Evolutionary conservation across 23 red algal species (phyloP).

Genomic region (Gracilaria caudata): DNA sequence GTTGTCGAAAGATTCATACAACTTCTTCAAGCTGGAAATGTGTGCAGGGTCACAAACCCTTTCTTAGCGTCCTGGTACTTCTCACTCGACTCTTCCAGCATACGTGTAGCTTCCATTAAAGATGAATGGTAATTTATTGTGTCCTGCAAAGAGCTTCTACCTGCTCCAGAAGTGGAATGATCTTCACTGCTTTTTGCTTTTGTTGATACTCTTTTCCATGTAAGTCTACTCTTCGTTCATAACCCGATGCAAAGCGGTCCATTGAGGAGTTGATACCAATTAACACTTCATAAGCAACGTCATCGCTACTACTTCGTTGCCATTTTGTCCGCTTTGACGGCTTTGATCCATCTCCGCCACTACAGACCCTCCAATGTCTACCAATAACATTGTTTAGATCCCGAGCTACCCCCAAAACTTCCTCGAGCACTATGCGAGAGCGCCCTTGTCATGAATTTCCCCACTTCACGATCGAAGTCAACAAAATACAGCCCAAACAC

Average conservation of each 20-base stretch:
- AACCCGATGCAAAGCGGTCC: not conserved
- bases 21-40: not conserved
- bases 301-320: not conserved
- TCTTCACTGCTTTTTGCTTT: not conserved
- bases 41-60: not conserved
- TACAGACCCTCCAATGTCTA: too few relatives aligned
- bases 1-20: not conserved
- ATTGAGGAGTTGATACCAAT: not conserved
- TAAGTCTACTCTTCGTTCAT: not conserved
- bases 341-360: not conserved
- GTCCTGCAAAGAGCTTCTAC: not conserved
- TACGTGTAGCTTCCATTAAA: not conserved
- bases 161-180: not conserved
- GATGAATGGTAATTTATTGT: not conserved
- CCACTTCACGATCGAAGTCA: not conserved
- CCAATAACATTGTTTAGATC: too few relatives aligned
- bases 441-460: not conserved
- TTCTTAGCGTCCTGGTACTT: not conserved
- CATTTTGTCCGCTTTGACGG: not conserved
- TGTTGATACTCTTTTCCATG: not conserved
- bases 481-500: not conserved
- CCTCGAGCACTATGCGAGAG: not conserved
- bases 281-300: not conserved
- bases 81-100: not conserved
- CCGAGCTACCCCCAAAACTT: slow-evolving; percentile 9